These are phyloP conservation scores for Gloeostereum incarnatum DNA, from an alignment of 768 basidiomycete species.

Conservation along the genomic window DNA sequence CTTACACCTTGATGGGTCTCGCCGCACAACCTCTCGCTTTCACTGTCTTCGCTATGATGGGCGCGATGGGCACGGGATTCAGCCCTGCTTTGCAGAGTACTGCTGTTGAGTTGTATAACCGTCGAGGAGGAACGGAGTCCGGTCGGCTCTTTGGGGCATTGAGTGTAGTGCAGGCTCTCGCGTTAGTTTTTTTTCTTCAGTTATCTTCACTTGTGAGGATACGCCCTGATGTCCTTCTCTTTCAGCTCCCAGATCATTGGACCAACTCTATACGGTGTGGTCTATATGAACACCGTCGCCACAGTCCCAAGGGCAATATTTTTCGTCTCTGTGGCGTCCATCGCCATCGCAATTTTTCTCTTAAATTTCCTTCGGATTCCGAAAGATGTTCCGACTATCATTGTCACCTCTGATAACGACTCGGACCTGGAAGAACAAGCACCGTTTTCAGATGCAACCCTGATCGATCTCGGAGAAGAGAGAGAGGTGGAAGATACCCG, in stretches of 20 bases:
- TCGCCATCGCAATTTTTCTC: constrained; percentile 31
- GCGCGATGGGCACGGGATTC: constrained; percentile 55
- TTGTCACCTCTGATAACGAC: constrained; percentile 18
- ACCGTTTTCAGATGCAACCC: too few relatives aligned
- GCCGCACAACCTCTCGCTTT: constrained; percentile 40
- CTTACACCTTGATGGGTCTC: constrained; percentile 41
- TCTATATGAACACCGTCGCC: constrained; percentile 65
- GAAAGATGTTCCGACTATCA: neutral
- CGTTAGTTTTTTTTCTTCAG: constrained; percentile 25
- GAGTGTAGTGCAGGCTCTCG: constrained; percentile 62
- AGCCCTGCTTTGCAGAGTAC: constrained; percentile 62
- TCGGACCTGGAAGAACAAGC: too few relatives aligned
- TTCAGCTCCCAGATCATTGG: constrained; percentile 58
- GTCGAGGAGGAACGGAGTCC: constrained; percentile 47
- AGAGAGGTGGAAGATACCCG: too few relatives aligned
- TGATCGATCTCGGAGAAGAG: too few relatives aligned
- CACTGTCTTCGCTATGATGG: constrained; percentile 35
- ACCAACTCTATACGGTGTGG: constrained; percentile 62
- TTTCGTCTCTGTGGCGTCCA: constrained; percentile 35
- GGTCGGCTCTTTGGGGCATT: constrained; percentile 78
- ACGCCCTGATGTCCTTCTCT: constrained; percentile 2
- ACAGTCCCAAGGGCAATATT: constrained; percentile 65
- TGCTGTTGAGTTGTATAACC: constrained; percentile 55
- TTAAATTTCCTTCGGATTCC: constrained; percentile 38
- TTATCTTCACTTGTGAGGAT: neutral